A percentile compares a stretch with the other conserved stretches of the same genome.
phyloP scores from a whole-genome alignment of 768 basidiomycete species.

The Mycena belliarum region DNA sequence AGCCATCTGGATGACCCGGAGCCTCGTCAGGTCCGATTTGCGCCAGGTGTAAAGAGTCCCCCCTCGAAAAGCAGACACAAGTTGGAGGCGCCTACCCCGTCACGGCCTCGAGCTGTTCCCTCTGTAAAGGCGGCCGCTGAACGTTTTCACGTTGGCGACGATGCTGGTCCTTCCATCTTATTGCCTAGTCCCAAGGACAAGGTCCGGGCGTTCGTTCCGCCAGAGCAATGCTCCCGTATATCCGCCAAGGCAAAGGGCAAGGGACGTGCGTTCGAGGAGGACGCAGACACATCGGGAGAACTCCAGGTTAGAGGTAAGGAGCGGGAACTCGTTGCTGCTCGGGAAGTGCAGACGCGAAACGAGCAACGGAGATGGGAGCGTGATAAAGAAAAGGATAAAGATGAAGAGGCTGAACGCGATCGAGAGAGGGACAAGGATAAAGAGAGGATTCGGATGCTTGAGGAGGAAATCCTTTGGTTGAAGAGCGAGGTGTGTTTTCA shows the following conservation, averaged over 20 bases:
- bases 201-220: background rate
- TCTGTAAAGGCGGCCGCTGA: slow-evolving; percentile 53
- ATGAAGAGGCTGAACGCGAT: slow-evolving; percentile 31
- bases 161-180: slow-evolving; percentile 54
- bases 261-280: slow-evolving; percentile 33
- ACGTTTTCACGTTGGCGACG: slow-evolving; percentile 46
- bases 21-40: slow-evolving; percentile 44
- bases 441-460: slow-evolving; percentile 60
- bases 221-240: slow-evolving; percentile 19
- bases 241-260: slow-evolving; percentile 44
- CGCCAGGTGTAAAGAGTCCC: slow-evolving; percentile 22
- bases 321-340: slow-evolving; percentile 57
- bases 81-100: slow-evolving; percentile 22
- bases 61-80: slow-evolving; percentile 18
- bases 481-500: slow-evolving; percentile 51
- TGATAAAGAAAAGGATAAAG: slow-evolving; percentile 33
- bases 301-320: slow-evolving; percentile 59
- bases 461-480: slow-evolving; percentile 62
- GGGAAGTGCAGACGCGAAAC: slow-evolving; percentile 50
- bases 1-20: slow-evolving; percentile 20
- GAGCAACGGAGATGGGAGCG: slow-evolving; percentile 39
- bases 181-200: slow-evolving; percentile 42
- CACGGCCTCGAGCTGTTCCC: slow-evolving; percentile 33
- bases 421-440: slow-evolving; percentile 58
- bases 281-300: slow-evolving; percentile 44